phyloP scores from a whole-genome alignment of 352 stramenopile genomes.

The Phytophthora multivora region DNA sequence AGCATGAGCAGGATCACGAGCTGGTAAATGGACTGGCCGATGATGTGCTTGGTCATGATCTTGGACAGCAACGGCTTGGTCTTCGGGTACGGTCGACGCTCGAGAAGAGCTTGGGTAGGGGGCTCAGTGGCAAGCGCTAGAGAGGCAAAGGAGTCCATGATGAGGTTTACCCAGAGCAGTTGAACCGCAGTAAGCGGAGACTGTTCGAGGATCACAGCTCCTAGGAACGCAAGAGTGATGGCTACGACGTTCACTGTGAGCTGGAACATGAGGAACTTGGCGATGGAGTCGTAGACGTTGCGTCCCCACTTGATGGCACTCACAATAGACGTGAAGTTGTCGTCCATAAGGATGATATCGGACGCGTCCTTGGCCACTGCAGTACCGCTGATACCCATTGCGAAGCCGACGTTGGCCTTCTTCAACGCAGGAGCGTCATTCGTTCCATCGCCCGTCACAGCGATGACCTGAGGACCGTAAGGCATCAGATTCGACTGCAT shows the following conservation, averaged over 20 bases:
- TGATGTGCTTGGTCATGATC: constrained; percentile 96
- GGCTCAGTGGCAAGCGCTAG: constrained; percentile 95
- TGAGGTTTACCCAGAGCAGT: constrained; percentile 98
- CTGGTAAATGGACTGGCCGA: constrained; percentile 93
- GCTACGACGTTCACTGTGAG: constrained; percentile 97
- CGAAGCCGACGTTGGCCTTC: constrained; percentile 96
- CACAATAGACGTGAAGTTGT: constrained; percentile 97
- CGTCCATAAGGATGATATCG: constrained; percentile 97
- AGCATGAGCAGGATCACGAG: constrained; percentile 89
- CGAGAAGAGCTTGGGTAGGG: constrained; percentile 89
- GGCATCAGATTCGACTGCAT: constrained; percentile 81
- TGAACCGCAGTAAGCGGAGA: constrained; percentile 95
- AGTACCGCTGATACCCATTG: constrained; percentile 97
- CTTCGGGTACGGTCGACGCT: constrained; percentile 92
- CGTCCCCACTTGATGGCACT: constrained; percentile 95
- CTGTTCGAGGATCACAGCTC: constrained; percentile 75
- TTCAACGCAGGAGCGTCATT: constrained; percentile 98
- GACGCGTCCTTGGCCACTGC: constrained; percentile 94
- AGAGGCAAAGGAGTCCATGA: constrained; percentile 98
- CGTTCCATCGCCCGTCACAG: constrained; percentile 96
- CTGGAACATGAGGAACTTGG: constrained; percentile 99
- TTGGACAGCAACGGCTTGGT: constrained; percentile 93
- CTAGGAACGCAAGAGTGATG: constrained; percentile 92
- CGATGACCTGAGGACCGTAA: constrained; percentile 90
- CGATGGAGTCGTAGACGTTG: constrained; percentile 97